These are phyloP conservation scores for Backusella mclennaniae DNA, from an alignment of 192 early-diverging fungal genomes.

Conservation along the genomic window DNA sequence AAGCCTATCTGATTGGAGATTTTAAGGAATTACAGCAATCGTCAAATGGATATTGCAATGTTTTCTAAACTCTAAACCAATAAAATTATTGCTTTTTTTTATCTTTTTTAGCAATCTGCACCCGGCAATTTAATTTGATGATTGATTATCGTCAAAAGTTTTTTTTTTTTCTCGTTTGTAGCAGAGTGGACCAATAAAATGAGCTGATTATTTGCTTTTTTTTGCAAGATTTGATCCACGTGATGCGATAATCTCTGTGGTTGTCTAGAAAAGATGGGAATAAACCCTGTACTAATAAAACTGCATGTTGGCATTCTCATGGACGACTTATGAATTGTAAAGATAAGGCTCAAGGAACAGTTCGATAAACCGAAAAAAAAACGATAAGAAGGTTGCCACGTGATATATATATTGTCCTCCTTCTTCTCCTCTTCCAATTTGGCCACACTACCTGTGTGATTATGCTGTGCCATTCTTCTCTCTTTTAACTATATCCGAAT, in stretches of 20 bases:
- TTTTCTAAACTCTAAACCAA: slow-evolving; percentile 3
- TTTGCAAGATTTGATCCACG: background rate
- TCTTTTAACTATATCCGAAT: background rate
- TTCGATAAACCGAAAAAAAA: background rate
- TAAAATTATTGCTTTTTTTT: background rate
- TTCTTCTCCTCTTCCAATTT: background rate
- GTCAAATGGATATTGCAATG: background rate
- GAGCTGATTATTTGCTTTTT: background rate
- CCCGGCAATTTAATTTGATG: background rate
- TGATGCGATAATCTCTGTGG: background rate
- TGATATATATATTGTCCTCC: background rate
- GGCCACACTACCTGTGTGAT: background rate
- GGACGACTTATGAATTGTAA: background rate
- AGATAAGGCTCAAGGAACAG: background rate
- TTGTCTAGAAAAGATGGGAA: background rate
- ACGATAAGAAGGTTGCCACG: background rate
- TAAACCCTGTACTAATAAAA: background rate
- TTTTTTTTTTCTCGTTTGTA: background rate
- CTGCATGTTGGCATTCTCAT: background rate
- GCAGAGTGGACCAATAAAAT: background rate
- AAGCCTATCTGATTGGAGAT: background rate
- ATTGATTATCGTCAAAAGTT: background rate
- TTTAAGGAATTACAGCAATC: background rate
- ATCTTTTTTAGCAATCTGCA: slow-evolving; percentile 3
- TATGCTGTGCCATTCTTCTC: background rate